phyloP scores from a whole-genome alignment of 1,284 basidiomycete genomes.

The Tylopilus sp. region DNA sequence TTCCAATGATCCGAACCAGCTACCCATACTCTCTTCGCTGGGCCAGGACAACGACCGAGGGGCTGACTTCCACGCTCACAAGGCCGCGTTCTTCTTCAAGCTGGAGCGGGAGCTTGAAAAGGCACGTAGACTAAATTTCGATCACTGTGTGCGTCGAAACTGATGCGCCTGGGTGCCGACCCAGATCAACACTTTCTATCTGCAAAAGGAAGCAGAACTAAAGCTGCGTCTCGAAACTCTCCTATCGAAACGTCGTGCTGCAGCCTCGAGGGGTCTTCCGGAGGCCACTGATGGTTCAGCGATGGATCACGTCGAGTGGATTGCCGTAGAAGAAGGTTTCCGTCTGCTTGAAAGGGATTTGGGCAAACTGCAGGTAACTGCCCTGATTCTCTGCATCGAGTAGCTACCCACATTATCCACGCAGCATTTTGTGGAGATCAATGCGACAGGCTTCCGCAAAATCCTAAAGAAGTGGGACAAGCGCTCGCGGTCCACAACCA shows the following conservation, averaged over 20 bases:
- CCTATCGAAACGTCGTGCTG: constrained; percentile 88
- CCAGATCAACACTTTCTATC: constrained; percentile 98
- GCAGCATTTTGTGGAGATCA: constrained; percentile 97
- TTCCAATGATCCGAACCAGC: constrained; percentile 37
- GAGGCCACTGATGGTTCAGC: constrained; percentile 56
- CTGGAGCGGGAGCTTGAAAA: constrained; percentile 98
- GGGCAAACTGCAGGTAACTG: constrained; percentile 85
- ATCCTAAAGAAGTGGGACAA: constrained; percentile 99
- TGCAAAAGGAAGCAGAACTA: constrained; percentile 96
- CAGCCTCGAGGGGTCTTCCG: constrained; percentile 66
- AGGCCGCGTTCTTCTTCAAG: constrained; percentile 99
- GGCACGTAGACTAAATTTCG: constrained; percentile 42
- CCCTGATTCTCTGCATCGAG: constrained; percentile 21
- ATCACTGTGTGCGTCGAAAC: neutral
- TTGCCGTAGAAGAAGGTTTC: constrained; percentile 94
- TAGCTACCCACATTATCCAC: constrained; percentile 13
- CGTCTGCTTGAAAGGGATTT: constrained; percentile 92
- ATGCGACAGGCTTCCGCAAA: constrained; percentile 96
- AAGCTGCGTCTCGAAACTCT: constrained; percentile 90
- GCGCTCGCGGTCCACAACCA: constrained; percentile 88
- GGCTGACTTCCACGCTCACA: constrained; percentile 85
- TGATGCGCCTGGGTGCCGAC: neutral
- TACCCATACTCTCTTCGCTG: constrained; percentile 56
- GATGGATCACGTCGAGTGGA: constrained; percentile 83
- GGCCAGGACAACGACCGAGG: constrained; percentile 67